A percentile compares a stretch with the other conserved stretches of the same genome.
Evolutionary conservation across 2,329 filamentous ascomycete genomes (phyloP).

Genomic region (Xylaria sp.): DNA sequence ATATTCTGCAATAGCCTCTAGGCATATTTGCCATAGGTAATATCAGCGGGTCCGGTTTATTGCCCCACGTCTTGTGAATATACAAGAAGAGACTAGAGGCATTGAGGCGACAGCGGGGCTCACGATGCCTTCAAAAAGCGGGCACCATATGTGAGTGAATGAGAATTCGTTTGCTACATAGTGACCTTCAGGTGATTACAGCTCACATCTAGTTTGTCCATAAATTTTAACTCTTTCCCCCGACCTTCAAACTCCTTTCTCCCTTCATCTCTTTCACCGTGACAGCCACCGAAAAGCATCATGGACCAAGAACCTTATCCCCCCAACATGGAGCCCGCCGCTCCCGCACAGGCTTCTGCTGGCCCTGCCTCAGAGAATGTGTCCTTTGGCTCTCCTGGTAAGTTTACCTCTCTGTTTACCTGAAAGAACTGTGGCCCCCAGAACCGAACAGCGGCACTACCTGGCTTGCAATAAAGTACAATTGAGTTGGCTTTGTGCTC

Average conservation of each 20-base stretch:
- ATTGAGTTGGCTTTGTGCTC: neutral
- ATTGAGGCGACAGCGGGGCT: neutral
- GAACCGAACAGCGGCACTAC: neutral
- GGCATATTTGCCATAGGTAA: neutral
- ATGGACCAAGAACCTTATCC: neutral
- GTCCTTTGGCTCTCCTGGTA: neutral
- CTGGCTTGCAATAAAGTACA: neutral
- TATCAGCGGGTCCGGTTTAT: neutral
- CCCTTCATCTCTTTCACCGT: neutral
- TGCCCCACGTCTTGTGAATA: neutral
- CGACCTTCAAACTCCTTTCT: neutral
- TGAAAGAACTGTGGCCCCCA: neutral
- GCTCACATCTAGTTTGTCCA: neutral
- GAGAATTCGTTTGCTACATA: neutral
- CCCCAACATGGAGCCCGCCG: too few relatives aligned
- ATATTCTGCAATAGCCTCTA: neutral
- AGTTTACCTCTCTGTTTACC: neutral
- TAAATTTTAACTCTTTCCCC: neutral
- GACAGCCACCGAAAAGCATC: neutral
- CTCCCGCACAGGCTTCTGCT: too few relatives aligned
- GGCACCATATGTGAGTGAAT: neutral
- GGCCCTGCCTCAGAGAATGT: neutral
- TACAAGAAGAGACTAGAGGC: neutral
- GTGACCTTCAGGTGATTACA: neutral
- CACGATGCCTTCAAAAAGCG: neutral